Conservation (phyloP, 164 flowering plant species). For the Magnolia kwangsiensis region DNA sequence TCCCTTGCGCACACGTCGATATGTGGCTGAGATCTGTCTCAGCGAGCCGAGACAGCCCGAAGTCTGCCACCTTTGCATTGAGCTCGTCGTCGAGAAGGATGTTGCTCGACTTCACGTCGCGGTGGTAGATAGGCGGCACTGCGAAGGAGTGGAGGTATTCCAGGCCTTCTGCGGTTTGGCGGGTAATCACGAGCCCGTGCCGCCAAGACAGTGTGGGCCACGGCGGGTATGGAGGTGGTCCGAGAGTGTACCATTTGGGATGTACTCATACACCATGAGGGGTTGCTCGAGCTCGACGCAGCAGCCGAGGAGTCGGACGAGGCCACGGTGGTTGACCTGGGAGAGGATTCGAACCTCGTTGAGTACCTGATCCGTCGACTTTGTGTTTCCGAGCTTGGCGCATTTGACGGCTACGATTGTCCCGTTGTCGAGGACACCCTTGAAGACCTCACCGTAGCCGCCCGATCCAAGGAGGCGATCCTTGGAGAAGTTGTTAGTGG, state of each 20-base stretch:
- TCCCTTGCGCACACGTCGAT: slow-evolving; percentile 24
- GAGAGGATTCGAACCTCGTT: slow-evolving; percentile 64
- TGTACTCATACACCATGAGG: slow-evolving; percentile 20
- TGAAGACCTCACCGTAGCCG: slow-evolving; percentile 70
- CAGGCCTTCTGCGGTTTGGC: slow-evolving; percentile 17
- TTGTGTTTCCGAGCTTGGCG: slow-evolving; percentile 59
- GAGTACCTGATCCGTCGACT: slow-evolving; percentile 59
- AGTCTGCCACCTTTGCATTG: slow-evolving; percentile 23
- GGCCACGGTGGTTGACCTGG: slow-evolving; percentile 37
- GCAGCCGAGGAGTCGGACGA: slow-evolving; percentile 20
- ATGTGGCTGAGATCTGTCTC: slow-evolving; percentile 16
- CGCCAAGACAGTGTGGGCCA: slow-evolving; percentile 8
- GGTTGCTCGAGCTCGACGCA: slow-evolving; percentile 19
- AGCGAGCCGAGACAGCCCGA: slow-evolving; percentile 19
- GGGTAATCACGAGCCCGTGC: slow-evolving; percentile 10
- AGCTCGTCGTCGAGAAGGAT: slow-evolving; percentile 20
- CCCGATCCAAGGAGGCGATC: slow-evolving; percentile 60
- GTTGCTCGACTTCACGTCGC: slow-evolving; percentile 24
- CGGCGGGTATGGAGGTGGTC: slow-evolving; percentile 16
- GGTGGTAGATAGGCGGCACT: slow-evolving; percentile 19
- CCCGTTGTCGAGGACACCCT: slow-evolving; percentile 46
- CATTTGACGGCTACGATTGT: slow-evolving; percentile 52
- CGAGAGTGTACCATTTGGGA: slow-evolving; percentile 19
- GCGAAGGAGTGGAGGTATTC: slow-evolving; percentile 24
- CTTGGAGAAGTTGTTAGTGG: slow-evolving; percentile 48